Evolutionary conservation across 2,329 filamentous ascomycete species (phyloP).

Genomic region (Hypoxylon sp.): DNA sequence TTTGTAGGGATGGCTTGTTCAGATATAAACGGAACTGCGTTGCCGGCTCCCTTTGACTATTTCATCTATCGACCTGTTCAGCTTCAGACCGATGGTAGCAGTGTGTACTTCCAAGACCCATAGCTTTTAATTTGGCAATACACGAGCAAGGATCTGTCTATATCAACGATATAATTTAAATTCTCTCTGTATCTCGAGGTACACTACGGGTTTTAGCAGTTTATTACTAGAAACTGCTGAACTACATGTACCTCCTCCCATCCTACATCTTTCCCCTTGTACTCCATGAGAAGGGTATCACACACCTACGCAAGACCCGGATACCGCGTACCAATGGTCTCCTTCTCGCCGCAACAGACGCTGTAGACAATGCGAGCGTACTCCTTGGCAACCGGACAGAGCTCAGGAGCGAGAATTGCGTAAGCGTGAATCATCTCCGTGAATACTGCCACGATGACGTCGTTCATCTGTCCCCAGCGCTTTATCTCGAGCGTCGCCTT

Average conservation of each 20-base stretch:
- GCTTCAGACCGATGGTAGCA: constrained; percentile 60
- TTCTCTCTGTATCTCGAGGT: too few species aligned
- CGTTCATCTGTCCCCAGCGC: constrained; percentile 46
- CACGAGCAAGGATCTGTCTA: too few species aligned
- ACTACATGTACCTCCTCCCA: too few species aligned
- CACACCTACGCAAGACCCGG: constrained; percentile 36
- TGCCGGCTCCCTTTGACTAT: constrained; percentile 65
- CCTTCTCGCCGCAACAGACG: constrained; percentile 50
- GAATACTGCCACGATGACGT: constrained; percentile 34
- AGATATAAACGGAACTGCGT: constrained; percentile 67
- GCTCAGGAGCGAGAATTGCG: constrained; percentile 43
- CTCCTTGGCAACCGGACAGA: constrained; percentile 37
- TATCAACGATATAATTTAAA: too few species aligned
- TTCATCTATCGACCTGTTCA: constrained; percentile 66
- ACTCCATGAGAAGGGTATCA: too few species aligned
- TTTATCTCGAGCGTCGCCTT: constrained; percentile 39
- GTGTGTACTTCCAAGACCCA: not conserved
- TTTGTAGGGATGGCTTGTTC: constrained; percentile 71
- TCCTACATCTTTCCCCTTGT: too few species aligned
- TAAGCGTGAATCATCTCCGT: constrained; percentile 40
- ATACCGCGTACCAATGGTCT: constrained; percentile 30
- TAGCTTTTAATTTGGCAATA: too few species aligned
- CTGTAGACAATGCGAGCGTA: constrained; percentile 48
- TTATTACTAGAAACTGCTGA: too few species aligned
- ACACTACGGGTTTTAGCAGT: too few species aligned